A percentile compares a stretch with the other conserved stretches of the same genome.
phyloP scores from a whole-genome alignment of 192 early-diverging fungal species.

The Coemansia sp. region DNA sequence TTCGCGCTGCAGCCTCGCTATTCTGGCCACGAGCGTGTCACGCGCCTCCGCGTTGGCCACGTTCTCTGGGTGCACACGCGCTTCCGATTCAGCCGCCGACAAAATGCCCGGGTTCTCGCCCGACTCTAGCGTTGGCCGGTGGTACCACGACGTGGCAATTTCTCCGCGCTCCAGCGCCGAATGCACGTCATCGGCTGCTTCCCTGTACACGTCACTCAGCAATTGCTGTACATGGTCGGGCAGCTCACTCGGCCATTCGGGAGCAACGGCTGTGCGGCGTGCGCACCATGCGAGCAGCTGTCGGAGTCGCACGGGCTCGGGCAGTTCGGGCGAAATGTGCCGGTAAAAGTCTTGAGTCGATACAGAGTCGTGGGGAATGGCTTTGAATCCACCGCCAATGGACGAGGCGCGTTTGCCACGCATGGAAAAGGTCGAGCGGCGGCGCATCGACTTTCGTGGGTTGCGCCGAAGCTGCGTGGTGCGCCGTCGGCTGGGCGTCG shows the following conservation, averaged over 20 bases:
- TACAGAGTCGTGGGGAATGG: slow-evolving; percentile 59
- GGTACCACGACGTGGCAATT: slow-evolving; percentile 55
- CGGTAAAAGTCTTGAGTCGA: slow-evolving; percentile 63
- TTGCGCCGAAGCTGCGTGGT: background rate
- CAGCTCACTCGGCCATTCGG: slow-evolving; percentile 24
- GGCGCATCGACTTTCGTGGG: slow-evolving; percentile 33
- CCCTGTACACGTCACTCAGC: slow-evolving; percentile 28
- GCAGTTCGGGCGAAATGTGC: slow-evolving; percentile 66
- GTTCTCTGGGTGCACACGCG: slow-evolving; percentile 44
- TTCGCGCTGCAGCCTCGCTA: slow-evolving; percentile 22
- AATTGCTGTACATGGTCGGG: slow-evolving; percentile 18
- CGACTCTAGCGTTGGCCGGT: slow-evolving; percentile 15
- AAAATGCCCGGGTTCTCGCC: no score
- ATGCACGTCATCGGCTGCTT: slow-evolving; percentile 49
- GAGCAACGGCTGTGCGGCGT: slow-evolving; percentile 17
- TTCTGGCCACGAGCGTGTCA: slow-evolving; percentile 22
- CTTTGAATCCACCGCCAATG: slow-evolving; percentile 58
- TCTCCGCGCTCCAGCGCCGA: slow-evolving; percentile 43
- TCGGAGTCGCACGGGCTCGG: slow-evolving; percentile 64
- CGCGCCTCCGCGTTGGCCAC: slow-evolving; percentile 27
- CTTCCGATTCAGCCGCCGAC: background rate
- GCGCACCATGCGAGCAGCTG: slow-evolving; percentile 73
- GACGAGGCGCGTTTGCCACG: slow-evolving; percentile 61
- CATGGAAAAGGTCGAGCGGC: slow-evolving; percentile 58
- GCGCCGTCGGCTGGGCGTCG: slow-evolving; percentile 25